Percentiles rank a stretch among this genome's conserved stretches.
Evolutionary conservation across 331 rosid species (phyloP).

Genomic region (Spiraea crenata): DNA sequence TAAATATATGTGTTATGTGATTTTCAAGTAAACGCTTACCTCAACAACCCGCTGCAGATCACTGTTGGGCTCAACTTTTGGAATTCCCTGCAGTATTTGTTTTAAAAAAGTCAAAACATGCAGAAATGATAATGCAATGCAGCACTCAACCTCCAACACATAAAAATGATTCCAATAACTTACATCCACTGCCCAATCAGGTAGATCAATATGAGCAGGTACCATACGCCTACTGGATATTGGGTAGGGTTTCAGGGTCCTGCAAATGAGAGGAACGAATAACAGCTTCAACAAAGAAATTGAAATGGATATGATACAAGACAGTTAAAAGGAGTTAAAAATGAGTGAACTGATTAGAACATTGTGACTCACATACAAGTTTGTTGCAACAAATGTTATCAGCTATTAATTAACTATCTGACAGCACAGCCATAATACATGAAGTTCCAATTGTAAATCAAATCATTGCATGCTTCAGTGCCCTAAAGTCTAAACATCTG

Average conservation of each 20-base stretch:
- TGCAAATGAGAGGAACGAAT: slow-evolving; percentile 26
- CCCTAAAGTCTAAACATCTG: background rate
- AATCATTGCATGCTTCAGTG: background rate
- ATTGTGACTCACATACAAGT: background rate
- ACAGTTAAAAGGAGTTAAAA: background rate
- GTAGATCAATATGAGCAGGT: slow-evolving; percentile 66
- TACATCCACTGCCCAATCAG: slow-evolving; percentile 94
- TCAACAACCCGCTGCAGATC: slow-evolving; percentile 73
- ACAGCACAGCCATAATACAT: background rate
- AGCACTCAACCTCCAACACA: background rate
- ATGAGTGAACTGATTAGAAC: background rate
- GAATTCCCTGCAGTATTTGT: slow-evolving; percentile 54
- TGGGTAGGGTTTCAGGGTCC: slow-evolving; percentile 79
- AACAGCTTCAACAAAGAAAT: background rate
- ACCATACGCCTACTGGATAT: slow-evolving; percentile 56
- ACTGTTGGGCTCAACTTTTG: slow-evolving; percentile 80
- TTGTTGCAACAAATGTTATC: background rate
- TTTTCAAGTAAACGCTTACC: slow-evolving; percentile 41
- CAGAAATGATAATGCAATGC: background rate
- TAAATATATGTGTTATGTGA: background rate
- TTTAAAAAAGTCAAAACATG: background rate
- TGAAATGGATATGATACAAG: background rate
- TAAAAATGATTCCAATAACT: slow-evolving; percentile 29
- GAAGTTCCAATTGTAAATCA: background rate
- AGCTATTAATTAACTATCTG: background rate